Evolutionary conservation across 2,329 filamentous ascomycete species (phyloP), one percentile per base, ranked within the genome.

Genomic region (Venturia aucupariae): DNA sequence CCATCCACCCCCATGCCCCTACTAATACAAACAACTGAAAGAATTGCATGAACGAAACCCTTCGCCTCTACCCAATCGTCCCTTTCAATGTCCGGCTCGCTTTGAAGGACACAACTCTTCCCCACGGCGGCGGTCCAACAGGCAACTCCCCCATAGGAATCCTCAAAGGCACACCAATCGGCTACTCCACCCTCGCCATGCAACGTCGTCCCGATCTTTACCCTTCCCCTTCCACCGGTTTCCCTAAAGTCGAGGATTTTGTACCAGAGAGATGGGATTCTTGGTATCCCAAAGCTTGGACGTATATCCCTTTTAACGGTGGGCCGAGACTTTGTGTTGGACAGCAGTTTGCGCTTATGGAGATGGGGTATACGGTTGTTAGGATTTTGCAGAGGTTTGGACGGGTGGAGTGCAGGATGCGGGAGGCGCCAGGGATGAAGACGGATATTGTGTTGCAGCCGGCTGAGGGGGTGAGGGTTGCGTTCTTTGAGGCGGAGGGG

Each of bases 171-270:
- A 80, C 79, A 1, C 75, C 77, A 2, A 72, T 81, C 63, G 78
- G 72, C 35, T 81, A 81, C 72, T 77, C 74, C 1, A 78, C 79
- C 0, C 73, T 80, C 65, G 68, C 80, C 39, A 75, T 83, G 75
- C 80, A 83, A 65, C 77, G 79, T 10, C 75, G 80, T 8, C 69
- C 69, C 19, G 81, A 82, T 66, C 72, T 83, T 51, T 82, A 81
- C 67, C 80, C 80, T 0, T 68, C 75, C 0, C 60, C 68, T 0
- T 72, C 69, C 6, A 68, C 72, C 0, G 71, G 71, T 10, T 78
- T 81, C 67, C 75, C 78, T 2, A 74, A 77, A 41, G 71, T 76
- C 6, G 67, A 72, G 3, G 65, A 69, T 6, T 83, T 80, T 64
- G 74, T 75, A 4, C 81, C 81, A 0, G 81, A 82, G 64, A 69